Evolutionary conservation across 495 filamentous ascomycete genomes (phyloP).

Genomic region (Aspergillus sclerotiicarbonarius): DNA sequence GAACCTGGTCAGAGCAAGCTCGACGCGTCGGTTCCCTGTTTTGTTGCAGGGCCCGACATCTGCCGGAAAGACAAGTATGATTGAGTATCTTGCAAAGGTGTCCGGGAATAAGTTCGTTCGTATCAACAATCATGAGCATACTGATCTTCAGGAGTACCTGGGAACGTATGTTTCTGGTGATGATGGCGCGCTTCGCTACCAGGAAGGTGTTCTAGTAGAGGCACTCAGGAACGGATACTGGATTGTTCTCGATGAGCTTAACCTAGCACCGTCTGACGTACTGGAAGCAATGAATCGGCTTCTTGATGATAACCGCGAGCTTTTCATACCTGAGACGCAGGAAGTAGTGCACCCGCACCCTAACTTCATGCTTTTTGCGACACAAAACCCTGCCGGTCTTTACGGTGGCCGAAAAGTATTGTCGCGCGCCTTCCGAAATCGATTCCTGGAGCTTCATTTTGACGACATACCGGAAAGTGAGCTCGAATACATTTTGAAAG

Average conservation of each 20-base stretch:
- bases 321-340: constrained; percentile 95
- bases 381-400: constrained; percentile 92
- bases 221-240: constrained; percentile 91
- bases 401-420: constrained; percentile 94
- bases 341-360: constrained; percentile 86
- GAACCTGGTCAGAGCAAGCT: constrained; percentile 88
- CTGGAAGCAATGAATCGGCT: constrained; percentile 93
- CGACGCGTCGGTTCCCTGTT: constrained; percentile 87
- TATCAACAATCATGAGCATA: constrained; percentile 99
- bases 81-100: constrained; percentile 92
- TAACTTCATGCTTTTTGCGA: constrained; percentile 99
- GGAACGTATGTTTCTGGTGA: constrained; percentile 87
- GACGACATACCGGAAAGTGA: constrained; percentile 97
- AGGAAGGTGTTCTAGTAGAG: constrained; percentile 92
- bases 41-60: constrained; percentile 97
- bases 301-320: constrained; percentile 95
- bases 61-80: constrained; percentile 98
- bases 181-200: constrained; percentile 81
- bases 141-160: constrained; percentile 96
- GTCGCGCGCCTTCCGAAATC: constrained; percentile 91
- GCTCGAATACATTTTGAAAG: constrained; percentile 86
- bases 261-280: constrained; percentile 93
- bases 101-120: constrained; percentile 96
- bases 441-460: constrained; percentile 96
- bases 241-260: constrained; percentile 97